Base-by-base conservation (phyloP, 345 rosid genomes). In the Limnanthes douglasii region DNA sequence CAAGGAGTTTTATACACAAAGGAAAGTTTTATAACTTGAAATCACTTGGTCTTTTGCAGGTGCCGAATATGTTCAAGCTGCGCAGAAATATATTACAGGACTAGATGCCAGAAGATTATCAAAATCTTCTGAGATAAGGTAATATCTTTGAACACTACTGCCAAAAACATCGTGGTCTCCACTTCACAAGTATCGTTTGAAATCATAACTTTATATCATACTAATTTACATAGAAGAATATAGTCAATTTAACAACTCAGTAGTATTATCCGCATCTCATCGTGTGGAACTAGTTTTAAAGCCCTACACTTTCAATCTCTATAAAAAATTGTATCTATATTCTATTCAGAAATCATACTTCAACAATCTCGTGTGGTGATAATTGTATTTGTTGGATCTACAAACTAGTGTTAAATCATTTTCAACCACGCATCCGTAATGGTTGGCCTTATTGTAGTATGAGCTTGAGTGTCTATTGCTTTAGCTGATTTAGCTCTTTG, bases 21-120 rank as follows among this genome's bases (percentile, higher is more conserved):
- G 9, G 17, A 18, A 42, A 11, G 13, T 20, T 11, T 15, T 32
- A 5, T 40, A 37, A 31, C 23, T 8, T 11, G 27, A 16, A 23
- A 24, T 43, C 50, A 11, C 18, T 40, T 18, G 33, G 37, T 44
- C 24, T 13, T 48, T 13, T 43, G 2, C 72, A 90, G 94, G 93
- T 22, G 11, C 65, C 0, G 98, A 90, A 53, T 54, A 65, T 56
- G 69, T 90, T 59, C 92, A 75, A 56, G 69, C 74, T 16, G 79
- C 94, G 21, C 94, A 90, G 51, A 90, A 78, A 53, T 90, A 65
- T 34, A 90, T 90, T n/a, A 77, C 96, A 9, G 94, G 98, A 46
- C 60, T 90, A 65, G 98, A 90, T 61, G 96, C 98, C 11, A 78
- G 96, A 48, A 66, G 94, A 31, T 66, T 90, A 33, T 48, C 98